phyloP scores from a whole-genome alignment of 768 basidiomycete species.

The Xerocomus spinulosus region DNA sequence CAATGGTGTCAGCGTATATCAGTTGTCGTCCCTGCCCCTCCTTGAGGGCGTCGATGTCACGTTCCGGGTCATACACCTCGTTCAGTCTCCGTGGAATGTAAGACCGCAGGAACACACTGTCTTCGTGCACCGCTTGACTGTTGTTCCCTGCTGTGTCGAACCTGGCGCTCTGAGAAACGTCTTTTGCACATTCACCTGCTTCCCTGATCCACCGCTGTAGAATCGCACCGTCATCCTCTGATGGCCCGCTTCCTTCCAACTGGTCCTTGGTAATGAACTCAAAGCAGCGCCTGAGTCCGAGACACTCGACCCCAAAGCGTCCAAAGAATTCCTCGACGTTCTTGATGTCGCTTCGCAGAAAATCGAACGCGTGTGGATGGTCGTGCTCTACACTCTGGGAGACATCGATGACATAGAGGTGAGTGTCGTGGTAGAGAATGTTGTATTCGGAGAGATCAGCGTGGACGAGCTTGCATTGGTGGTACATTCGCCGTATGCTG shows the following conservation, averaged over 20 bases:
- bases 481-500: constrained; percentile 78
- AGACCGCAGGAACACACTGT: constrained; percentile 82
- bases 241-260: constrained; percentile 29
- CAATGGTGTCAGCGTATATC: constrained; percentile 87
- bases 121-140: constrained; percentile 56
- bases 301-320: constrained; percentile 62
- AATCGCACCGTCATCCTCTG: constrained; percentile 24
- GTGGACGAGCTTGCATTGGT: constrained; percentile 89
- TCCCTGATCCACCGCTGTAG: constrained; percentile 50
- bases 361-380: constrained; percentile 94
- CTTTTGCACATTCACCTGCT: constrained; percentile 19
- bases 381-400: constrained; percentile 99
- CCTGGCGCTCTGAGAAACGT: constrained; percentile 9
- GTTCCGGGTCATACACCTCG: constrained; percentile 92
- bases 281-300: constrained; percentile 81
- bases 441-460: constrained; percentile 99
- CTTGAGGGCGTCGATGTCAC: constrained; percentile 75
- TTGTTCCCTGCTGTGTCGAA: constrained; percentile 10
- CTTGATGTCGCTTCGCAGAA: constrained; percentile 85
- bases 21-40: constrained; percentile 67
- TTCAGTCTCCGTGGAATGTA: constrained; percentile 92
- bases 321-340: constrained; percentile 94
- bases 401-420: constrained; percentile 94
- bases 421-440: constrained; percentile 77
- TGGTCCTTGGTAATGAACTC: constrained; percentile 77